Evolutionary conservation across 23 red algal species (phyloP).

Genomic region (Porphyridium purpureum): DNA sequence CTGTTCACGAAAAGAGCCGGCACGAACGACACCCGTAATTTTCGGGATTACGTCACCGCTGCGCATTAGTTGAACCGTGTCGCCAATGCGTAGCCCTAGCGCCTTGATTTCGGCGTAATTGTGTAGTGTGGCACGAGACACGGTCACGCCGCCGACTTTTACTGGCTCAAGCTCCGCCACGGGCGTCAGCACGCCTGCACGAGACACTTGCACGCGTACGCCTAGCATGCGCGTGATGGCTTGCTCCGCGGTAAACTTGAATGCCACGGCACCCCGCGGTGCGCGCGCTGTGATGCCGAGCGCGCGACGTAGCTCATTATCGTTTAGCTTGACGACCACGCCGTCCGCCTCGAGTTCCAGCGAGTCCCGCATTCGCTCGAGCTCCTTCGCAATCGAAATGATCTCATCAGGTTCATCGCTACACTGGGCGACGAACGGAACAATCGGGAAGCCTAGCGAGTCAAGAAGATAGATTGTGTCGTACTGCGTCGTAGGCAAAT

Average conservation of each 20-base stretch:
- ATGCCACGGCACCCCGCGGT: conserved; percentile 38
- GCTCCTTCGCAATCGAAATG: conserved; percentile 10
- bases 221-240: conserved; percentile 23
- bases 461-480: background rate
- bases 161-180: conserved; percentile 55
- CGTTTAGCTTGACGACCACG: conserved; percentile 41
- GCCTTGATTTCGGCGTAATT: conserved; percentile 40
- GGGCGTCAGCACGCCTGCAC: conserved; percentile 47
- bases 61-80: conserved; percentile 26
- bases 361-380: conserved; percentile 13
- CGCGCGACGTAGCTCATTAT: conserved; percentile 8
- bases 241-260: conserved; percentile 31
- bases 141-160: conserved; percentile 24
- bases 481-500: too few species aligned
- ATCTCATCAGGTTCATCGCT: background rate
- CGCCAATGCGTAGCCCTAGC: conserved; percentile 18
- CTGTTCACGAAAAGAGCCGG: background rate
- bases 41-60: conserved; percentile 75
- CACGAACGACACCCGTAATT: conserved; percentile 4
- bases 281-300: conserved; percentile 34
- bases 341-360: conserved; percentile 41
- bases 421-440: background rate
- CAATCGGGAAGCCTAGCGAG: background rate
- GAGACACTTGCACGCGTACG: conserved; percentile 56
- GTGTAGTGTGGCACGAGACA: conserved; percentile 59